These are phyloP conservation scores for Ogataea paradorogensis DNA, from an alignment of 805 yeast genomes.

Conservation along the genomic window DNA sequence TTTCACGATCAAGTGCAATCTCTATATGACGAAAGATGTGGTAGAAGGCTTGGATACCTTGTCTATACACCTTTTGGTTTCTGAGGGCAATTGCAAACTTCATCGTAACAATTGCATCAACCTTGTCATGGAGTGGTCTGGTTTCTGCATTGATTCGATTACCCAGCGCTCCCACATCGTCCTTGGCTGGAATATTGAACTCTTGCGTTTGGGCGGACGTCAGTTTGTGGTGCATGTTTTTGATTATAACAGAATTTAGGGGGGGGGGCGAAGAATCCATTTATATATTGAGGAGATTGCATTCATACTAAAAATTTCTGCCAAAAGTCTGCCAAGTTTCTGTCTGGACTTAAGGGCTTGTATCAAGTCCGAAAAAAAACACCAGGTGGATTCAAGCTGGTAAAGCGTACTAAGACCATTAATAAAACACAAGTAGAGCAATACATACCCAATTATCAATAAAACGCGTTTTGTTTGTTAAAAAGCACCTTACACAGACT, in stretches of 20 bases:
- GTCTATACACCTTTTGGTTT: slow-evolving; percentile 74
- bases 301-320: slow-evolving; percentile 5
- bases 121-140: slow-evolving; percentile 59
- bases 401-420: not conserved
- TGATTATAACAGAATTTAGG: not conserved
- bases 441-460: too few relatives aligned
- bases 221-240: slow-evolving; percentile 7
- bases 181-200: slow-evolving; percentile 70
- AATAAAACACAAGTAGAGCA: too few relatives aligned
- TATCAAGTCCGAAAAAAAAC: not conserved
- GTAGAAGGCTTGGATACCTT: slow-evolving; percentile 72
- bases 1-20: slow-evolving; percentile 44
- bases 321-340: slow-evolving; percentile 17
- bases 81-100: slow-evolving; percentile 73
- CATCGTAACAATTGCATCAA: slow-evolving; percentile 64
- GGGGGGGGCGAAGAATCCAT: not conserved
- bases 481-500: too few relatives aligned
- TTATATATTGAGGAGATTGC: slow-evolving; percentile 3
- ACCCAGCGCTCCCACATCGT: slow-evolving; percentile 80
- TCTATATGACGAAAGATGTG: slow-evolving; percentile 69
- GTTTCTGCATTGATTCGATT: slow-evolving; percentile 78
- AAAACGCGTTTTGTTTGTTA: too few relatives aligned
- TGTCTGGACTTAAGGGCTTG: slow-evolving; percentile 13
- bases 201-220: slow-evolving; percentile 16
- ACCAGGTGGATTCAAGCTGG: not conserved